Base-by-base conservation (phyloP, 768 basidiomycete genomes). In the Hypsizygus marmoreus region DNA sequence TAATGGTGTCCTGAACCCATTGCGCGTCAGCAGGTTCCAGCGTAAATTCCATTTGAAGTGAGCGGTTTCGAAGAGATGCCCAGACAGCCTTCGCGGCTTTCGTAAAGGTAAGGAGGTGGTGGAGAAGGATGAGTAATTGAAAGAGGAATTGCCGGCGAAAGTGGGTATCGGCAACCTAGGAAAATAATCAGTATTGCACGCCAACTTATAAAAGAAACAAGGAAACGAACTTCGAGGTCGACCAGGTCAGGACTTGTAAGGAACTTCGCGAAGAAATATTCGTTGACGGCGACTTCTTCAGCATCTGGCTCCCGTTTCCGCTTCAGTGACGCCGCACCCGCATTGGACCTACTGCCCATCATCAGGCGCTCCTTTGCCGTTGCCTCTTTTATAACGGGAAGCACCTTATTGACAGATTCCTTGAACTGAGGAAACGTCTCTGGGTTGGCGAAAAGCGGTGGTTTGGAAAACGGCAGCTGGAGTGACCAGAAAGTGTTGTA, bases 231-330 rank as follows among this genome's bases (percentile, higher is more conserved):
- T 77, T 97, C 92, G 36, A 94, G 82, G 40, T 89, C 91, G 12
- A 94, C 72, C 16, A 97, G 70, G 44, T 93, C 91, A 0, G 89
- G 85, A 51, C 83, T 91, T 1, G 93, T 95, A 43, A 97, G 69
- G 67, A 92, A 95, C 65, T 95, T 97, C 28, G 93, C 90, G 58
- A 94, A 95, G 68, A 95, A 95, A 61, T 93, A 94, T 49, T 93
- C 86, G 38, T 72, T 80, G 14, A 70, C 67, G 43, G 73, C 73
- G 12, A 66, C 70, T 57, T 82, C 84, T 40, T 79, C 76, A n/a
- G 64, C 57, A 26, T 81, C 80, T 7, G 64, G 62, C 14, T 86
- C 88, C 17, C 85, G 80, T 67, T 85, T 88, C 46, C 85, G 75
- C 65, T 88, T 91, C 45, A 77, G 61, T 0, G 67, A 66, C 7